Base-by-base conservation (phyloP, 495 filamentous ascomycete genomes). In the Chaetomidium leptoderma region DNA sequence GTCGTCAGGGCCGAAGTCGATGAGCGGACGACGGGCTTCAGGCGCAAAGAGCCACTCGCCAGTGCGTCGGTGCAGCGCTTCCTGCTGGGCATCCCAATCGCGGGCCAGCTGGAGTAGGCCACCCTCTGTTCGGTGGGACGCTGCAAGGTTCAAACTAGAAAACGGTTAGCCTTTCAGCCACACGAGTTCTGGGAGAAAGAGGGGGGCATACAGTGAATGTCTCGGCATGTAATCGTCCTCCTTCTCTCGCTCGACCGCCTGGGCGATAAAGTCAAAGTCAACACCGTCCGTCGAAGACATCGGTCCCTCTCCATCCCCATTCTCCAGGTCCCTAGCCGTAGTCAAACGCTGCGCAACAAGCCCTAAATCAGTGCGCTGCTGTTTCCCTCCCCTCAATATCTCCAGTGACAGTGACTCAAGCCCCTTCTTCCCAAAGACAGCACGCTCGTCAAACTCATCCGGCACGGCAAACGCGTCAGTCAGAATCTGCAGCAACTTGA, bases 361-460 rank as follows among this genome's bases (percentile, higher is more conserved):
- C 7, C 32, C 32, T 1, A 48, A 50, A 17, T 61, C 52, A 16
- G 43, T 27, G 10, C 46, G 45, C 48, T 45, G 39, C 23, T 37
- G 46, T 17, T 24, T 50, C 23, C 36, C 47, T 3, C 19, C 35
- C 4, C 29, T 44, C 46, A 21, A 16, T 5, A 9, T 16, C 48
- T 53, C 40, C 46, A n/a, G 9, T 10, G 11, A 9, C 40, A 26
- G 5, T 9, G 24, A 8, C 39, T 17, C 48, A 30, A 17, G 29
- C 42, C 50, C 55, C 40, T 39, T 26, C 13, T 58, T 42, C 10
- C 42, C 44, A 49, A 60, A 46, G 1, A 58, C 36, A 29, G 32
- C 44, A 9, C 48, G 52, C 14, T 71, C 69, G 23, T 68, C 61
- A 53, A 68, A 65, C 33, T 51, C 57, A 43, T 70, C 66, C 16